Evolutionary conservation across 2,329 filamentous ascomycete genomes (phyloP), one percentile per base, ranked within the genome.

Genomic region (Botrytis fabae): DNA sequence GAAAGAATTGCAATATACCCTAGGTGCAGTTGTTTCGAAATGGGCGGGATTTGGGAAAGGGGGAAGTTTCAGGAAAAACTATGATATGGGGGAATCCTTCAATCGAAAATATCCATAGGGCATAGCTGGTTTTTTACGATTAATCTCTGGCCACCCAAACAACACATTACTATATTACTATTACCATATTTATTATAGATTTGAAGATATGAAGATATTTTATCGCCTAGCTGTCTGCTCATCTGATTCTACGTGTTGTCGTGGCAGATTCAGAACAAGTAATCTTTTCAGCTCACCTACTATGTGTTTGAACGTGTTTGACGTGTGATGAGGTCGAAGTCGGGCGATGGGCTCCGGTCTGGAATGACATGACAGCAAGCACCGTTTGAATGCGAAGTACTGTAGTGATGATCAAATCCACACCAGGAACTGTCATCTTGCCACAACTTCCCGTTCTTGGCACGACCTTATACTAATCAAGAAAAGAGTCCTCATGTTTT

Each of bases 1-100:
- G n/a, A 35, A 71, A 68, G 22, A 40, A 32, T 72, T 72, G 54
- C 38, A 44, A 72, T 72, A 72, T 72, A 72, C 70, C 70, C 70
- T 68, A 72, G 70, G 48, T 42, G 25, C 42, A 32, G 25, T 40
- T 68, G n/a, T 44, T 72, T 72, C 32, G 51, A 32, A 51, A 59
- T 14, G 69, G 57, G 42, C 32, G 51, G 40, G 51, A 59, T 14
- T 44, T 42, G 57, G 16, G 8, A 62, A 28, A 40, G 25, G 20
- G 42, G 10, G 51, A 57, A 54, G 51, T 54, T 72, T 59, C 28
- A 32, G 54, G 51, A 54, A 61, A 61, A 35, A 59, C 7, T 61
- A 69, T 69, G 40, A 35, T n/a, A 14, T 42, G 25, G 35, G 54
- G 35, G 62, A 12, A 4, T 54, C 5, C 35, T 57, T 57, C 25